These are phyloP conservation scores for Pholiota conissans DNA, from an alignment of 768 basidiomycete genomes.

Conservation along the genomic window DNA sequence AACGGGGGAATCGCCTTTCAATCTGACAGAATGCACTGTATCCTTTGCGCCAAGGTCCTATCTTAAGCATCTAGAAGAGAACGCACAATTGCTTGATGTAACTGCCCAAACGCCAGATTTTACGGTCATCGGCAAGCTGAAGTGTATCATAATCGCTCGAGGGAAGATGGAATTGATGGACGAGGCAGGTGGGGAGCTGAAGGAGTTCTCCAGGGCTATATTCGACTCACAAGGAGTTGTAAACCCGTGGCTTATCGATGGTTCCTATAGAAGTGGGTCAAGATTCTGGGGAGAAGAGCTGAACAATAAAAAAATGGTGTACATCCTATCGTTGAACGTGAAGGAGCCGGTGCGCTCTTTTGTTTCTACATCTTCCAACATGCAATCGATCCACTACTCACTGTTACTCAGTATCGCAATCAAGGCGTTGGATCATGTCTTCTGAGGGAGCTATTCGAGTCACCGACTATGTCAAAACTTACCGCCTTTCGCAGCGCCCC, in stretches of 20 bases:
- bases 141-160: background rate
- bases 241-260: background rate
- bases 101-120: too few relatives aligned
- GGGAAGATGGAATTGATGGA: slow-evolving; percentile 16
- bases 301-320: slow-evolving; percentile 1
- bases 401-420: background rate
- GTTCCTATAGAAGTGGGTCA: slow-evolving; percentile 2
- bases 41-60: too few relatives aligned
- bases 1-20: too few relatives aligned
- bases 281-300: slow-evolving; percentile 10
- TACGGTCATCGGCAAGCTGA: too few relatives aligned
- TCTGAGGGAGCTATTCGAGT: background rate
- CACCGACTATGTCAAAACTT: background rate
- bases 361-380: background rate
- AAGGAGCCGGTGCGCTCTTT: background rate
- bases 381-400: too few relatives aligned
- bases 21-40: too few relatives aligned
- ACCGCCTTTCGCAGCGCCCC: too few relatives aligned
- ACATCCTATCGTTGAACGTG: background rate
- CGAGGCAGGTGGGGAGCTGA: slow-evolving; percentile 29
- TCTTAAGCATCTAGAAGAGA: too few relatives aligned
- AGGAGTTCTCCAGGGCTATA: slow-evolving; percentile 25
- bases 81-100: too few relatives aligned
- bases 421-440: slow-evolving; percentile 4
- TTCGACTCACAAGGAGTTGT: slow-evolving; percentile 24